phyloP scores from a whole-genome alignment of 768 basidiomycete genomes.

The Russula dissimulans region DNA sequence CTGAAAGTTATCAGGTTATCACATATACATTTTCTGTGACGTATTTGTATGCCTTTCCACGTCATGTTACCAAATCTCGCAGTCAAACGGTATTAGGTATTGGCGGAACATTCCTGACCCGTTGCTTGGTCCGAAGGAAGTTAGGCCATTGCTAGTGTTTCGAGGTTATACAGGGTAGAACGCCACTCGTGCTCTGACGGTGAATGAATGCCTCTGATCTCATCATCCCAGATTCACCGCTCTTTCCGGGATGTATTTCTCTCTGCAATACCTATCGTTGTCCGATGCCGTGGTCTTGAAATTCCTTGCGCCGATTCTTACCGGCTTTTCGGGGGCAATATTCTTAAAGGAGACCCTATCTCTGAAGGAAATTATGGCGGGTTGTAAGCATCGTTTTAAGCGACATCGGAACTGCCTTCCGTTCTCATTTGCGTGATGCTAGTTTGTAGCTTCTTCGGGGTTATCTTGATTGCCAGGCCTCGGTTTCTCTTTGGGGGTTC shows the following conservation, averaged over 20 bases:
- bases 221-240: conserved; percentile 51
- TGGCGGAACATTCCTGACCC: conserved; percentile 44
- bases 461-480: conserved; percentile 75
- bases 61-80: background rate
- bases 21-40: conserved; percentile 42
- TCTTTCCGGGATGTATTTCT: conserved; percentile 59
- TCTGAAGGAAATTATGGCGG: conserved; percentile 46
- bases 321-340: conserved; percentile 51
- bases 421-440: background rate
- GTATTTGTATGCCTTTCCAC: conserved; percentile 35
- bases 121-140: conserved; percentile 57
- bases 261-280: conserved; percentile 64
- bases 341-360: conserved; percentile 54
- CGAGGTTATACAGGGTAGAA: conserved; percentile 56
- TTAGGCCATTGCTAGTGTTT: conserved; percentile 45
- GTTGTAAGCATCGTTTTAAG: conserved; percentile 27
- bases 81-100: conserved; percentile 23
- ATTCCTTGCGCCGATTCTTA: conserved; percentile 62
- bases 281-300: conserved; percentile 72
- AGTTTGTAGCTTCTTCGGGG: conserved; percentile 65
- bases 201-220: no score
- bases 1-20: conserved; percentile 31
- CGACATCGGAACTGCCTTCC: no score
- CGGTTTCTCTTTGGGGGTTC: conserved; percentile 53
- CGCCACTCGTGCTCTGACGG: background rate